phyloP scores from a whole-genome alignment of 805 yeast species.

The Myxozyma melibiosi region DNA sequence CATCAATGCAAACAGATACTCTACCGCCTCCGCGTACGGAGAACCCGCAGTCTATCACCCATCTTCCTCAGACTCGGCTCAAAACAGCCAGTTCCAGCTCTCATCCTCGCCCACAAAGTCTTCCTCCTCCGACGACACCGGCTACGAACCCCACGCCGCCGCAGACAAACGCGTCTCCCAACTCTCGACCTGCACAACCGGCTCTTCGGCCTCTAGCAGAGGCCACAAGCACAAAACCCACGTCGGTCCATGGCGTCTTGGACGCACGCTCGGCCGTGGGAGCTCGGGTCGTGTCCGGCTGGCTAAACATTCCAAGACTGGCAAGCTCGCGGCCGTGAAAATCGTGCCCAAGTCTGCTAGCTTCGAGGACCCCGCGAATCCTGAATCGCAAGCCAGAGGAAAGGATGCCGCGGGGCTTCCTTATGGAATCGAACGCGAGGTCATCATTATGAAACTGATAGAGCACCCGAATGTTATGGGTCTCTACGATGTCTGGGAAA shows the following conservation, averaged over 20 bases:
- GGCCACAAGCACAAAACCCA: slow-evolving; percentile 53
- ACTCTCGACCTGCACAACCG: slow-evolving; percentile 44
- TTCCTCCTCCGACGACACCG: slow-evolving; percentile 21
- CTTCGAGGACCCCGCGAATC: slow-evolving; percentile 40
- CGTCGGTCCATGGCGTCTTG: slow-evolving; percentile 96
- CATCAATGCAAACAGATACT: neutral
- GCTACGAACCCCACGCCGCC: slow-evolving; percentile 37
- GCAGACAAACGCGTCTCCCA: slow-evolving; percentile 53
- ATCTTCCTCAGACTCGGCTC: slow-evolving; percentile 1
- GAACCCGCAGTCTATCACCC: neutral
- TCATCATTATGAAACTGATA: slow-evolving; percentile 92
- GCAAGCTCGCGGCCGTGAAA: slow-evolving; percentile 93
- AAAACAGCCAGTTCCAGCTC: neutral
- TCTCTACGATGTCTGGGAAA: slow-evolving; percentile 97
- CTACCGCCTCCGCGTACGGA: neutral
- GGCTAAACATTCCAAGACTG: slow-evolving; percentile 82
- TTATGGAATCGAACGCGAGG: slow-evolving; percentile 95
- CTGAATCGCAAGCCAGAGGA: slow-evolving; percentile 18
- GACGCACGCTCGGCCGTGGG: slow-evolving; percentile 94
- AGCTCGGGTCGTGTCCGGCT: slow-evolving; percentile 92
- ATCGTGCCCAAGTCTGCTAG: slow-evolving; percentile 82
- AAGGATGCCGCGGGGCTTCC: slow-evolving; percentile 68
- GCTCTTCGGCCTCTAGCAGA: slow-evolving; percentile 47
- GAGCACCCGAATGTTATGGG: slow-evolving; percentile 94
- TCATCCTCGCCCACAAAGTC: neutral